phyloP scores from a whole-genome alignment of 257 asterid genomes.

The Nicotiana tomentosiformis region DNA sequence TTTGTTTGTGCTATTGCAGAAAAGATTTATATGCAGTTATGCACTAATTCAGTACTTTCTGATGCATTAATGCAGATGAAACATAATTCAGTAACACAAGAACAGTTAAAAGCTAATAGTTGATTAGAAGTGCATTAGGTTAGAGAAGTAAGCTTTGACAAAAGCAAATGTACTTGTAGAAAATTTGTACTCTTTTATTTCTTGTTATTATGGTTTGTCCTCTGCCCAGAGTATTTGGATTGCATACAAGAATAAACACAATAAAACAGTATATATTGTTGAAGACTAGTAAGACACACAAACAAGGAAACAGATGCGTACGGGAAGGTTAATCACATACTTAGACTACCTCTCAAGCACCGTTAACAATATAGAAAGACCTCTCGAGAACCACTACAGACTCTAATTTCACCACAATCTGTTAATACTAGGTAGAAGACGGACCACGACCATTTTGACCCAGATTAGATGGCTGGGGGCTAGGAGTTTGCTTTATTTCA shows the following conservation, averaged over 20 bases:
- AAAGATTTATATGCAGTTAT: too few relatives aligned
- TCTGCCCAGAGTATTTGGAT: neutral
- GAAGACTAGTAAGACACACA: neutral
- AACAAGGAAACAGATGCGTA: neutral
- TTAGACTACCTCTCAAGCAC: slow-evolving; percentile 2
- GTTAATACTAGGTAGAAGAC: slow-evolving; percentile 30
- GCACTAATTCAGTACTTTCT: too few relatives aligned
- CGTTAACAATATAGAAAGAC: slow-evolving; percentile 21
- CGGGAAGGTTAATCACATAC: neutral
- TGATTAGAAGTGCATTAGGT: too few relatives aligned
- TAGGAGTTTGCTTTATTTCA: slow-evolving; percentile 53
- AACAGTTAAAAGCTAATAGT: neutral
- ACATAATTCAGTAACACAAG: neutral
- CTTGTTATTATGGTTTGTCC: neutral
- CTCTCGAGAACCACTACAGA: slow-evolving; percentile 37
- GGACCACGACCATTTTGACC: slow-evolving; percentile 37
- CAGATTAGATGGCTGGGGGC: slow-evolving; percentile 56
- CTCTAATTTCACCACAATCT: slow-evolving; percentile 11
- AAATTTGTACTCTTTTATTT: neutral
- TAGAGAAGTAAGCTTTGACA: neutral
- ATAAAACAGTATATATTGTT: neutral
- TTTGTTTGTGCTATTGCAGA: neutral
- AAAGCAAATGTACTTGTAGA: neutral
- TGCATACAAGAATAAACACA: neutral
- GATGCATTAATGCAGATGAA: neutral